phyloP scores from a whole-genome alignment of 495 filamentous ascomycete species.

The Aspergillus cristatus region DNA sequence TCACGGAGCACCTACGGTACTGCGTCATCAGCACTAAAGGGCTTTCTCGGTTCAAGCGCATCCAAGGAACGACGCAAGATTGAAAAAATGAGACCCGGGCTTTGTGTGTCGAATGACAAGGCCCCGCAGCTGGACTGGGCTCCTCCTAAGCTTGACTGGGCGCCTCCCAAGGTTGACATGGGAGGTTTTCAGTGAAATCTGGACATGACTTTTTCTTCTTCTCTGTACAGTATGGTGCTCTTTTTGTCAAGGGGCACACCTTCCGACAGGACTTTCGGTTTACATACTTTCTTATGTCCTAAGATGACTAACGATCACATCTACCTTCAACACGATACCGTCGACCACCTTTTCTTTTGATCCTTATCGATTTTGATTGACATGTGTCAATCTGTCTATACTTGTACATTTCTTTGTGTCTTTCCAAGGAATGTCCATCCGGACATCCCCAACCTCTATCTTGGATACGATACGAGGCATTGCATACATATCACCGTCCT shows the following conservation, averaged over 20 bases:
- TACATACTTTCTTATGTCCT: not conserved
- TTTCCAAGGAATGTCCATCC: too few species aligned
- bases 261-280: not conserved
- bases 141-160: conserved; percentile 34
- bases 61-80: conserved; percentile 25
- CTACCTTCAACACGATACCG: too few species aligned
- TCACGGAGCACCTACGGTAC: conserved; percentile 31
- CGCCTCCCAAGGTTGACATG: conserved; percentile 33
- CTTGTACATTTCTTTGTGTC: too few species aligned
- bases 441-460: too few species aligned
- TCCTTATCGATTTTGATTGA: too few species aligned
- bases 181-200: conserved; percentile 23
- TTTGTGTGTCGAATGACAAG: conserved; percentile 25
- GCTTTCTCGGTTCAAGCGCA: conserved; percentile 24
- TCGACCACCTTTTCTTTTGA: too few species aligned
- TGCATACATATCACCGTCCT: too few species aligned
- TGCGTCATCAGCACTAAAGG: conserved; percentile 32
- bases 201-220: not conserved
- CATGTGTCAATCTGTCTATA: too few species aligned
- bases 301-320: not conserved
- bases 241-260: not conserved
- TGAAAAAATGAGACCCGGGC: conserved; percentile 20
- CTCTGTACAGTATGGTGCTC: not conserved
- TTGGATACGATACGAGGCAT: too few species aligned
- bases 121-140: conserved; percentile 35